A percentile compares a stretch with the other conserved stretches of the same genome.
phyloP scores from a whole-genome alignment of 129 eudicot species.

The Flaveria trinervia region DNA sequence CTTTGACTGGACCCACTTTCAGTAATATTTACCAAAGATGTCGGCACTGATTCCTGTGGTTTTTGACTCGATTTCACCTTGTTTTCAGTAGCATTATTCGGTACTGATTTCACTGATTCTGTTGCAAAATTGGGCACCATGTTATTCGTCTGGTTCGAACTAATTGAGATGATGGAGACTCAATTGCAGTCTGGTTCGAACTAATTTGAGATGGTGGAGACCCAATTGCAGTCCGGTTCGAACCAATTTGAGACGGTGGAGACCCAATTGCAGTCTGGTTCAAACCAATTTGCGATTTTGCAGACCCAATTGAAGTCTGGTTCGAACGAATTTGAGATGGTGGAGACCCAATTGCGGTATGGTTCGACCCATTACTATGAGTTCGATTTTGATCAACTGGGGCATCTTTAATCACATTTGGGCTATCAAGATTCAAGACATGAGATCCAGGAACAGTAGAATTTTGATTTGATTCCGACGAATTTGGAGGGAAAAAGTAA shows the following conservation, averaged over 20 bases:
- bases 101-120: conserved; percentile 23
- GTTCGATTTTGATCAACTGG: conserved; percentile 12
- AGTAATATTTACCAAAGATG: conserved; percentile 23
- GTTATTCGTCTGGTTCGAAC: conserved; percentile 20
- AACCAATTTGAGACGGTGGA: conserved; percentile 26
- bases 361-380: conserved; percentile 30
- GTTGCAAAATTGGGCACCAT: conserved; percentile 14
- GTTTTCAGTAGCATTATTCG: conserved; percentile 28
- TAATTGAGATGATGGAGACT: conserved; percentile 17
- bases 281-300: conserved; percentile 25
- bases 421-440: conserved; percentile 19
- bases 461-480: conserved; percentile 34
- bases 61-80: conserved; percentile 17
- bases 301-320: conserved; percentile 15
- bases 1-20: conserved; percentile 32
- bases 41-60: conserved; percentile 22
- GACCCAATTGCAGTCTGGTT: conserved; percentile 29
- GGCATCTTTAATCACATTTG: conserved; percentile 11
- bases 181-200: conserved; percentile 22
- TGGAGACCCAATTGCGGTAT: conserved; percentile 20
- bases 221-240: conserved; percentile 30
- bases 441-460: conserved; percentile 38
- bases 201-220: conserved; percentile 10
- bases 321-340: conserved; percentile 17
- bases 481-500: conserved; percentile 59